Percentiles rank a stretch among this genome's conserved stretches.
Conservation (phyloP, 1,284 basidiomycete species). For the Xerocomus nothofagi region DNA sequence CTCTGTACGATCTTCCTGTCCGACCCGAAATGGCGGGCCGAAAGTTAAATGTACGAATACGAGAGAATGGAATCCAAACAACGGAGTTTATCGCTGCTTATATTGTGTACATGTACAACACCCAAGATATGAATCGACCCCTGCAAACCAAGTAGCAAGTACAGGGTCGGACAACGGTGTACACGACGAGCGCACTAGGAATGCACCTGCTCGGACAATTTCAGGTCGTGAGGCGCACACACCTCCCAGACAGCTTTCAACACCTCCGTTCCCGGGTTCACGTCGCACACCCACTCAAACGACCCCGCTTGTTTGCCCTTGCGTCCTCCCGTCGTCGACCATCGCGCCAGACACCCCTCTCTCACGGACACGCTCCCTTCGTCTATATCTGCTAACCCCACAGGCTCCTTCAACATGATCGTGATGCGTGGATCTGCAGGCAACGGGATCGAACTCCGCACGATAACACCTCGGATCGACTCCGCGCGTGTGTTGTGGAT, state of each 20-base stretch:
- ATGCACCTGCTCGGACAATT: conserved; percentile 12
- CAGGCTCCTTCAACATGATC: conserved; percentile 23
- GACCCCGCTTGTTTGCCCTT: conserved; percentile 24
- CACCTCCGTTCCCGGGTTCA: conserved; percentile 18
- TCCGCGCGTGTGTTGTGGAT: conserved; percentile 19
- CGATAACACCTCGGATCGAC: conserved; percentile 14
- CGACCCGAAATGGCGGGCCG: neutral
- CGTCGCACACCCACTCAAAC: conserved; percentile 28
- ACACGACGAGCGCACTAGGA: neutral
- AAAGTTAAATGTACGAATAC: neutral
- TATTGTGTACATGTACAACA: neutral
- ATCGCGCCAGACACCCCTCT: conserved; percentile 20
- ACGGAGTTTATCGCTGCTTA: neutral
- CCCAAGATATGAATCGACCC: neutral
- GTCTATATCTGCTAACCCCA: conserved; percentile 20
- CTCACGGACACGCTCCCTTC: conserved; percentile 17
- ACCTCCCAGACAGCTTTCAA: conserved; percentile 30
- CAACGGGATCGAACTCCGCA: conserved; percentile 24
- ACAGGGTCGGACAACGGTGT: too few relatives aligned
- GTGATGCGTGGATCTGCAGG: conserved; percentile 26
- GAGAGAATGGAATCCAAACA: neutral
- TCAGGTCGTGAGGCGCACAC: conserved; percentile 15
- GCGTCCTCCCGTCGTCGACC: conserved; percentile 20
- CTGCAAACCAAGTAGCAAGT: neutral
- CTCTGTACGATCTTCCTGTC: neutral